phyloP scores from a whole-genome alignment of 2,329 filamentous ascomycete genomes.

The Phaeosphaeriaceae sp. region DNA sequence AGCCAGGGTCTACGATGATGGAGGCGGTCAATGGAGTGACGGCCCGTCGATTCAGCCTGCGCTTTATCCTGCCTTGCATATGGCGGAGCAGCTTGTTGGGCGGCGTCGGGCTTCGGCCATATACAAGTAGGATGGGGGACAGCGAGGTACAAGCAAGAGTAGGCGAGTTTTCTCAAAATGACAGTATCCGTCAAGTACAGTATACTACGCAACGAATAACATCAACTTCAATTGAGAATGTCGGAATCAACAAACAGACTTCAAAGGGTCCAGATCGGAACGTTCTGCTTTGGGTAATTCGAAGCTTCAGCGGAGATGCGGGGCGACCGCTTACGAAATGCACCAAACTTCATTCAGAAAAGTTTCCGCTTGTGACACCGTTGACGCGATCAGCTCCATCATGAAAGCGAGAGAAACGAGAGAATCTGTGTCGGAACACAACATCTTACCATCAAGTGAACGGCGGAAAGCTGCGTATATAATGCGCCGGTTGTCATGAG shows the following conservation, averaged over 20 bases:
- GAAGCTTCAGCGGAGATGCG: slow-evolving; percentile 12
- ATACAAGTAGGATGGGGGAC: slow-evolving; percentile 19
- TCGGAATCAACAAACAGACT: slow-evolving; percentile 17
- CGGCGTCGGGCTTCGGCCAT: slow-evolving; percentile 8
- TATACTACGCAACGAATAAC: background rate
- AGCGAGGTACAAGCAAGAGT: background rate
- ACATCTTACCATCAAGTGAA: slow-evolving; percentile 6
- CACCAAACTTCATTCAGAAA: slow-evolving; percentile 25
- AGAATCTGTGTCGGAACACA: slow-evolving; percentile 28
- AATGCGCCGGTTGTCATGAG: slow-evolving; percentile 23
- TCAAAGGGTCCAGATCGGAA: slow-evolving; percentile 25
- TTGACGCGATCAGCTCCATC: slow-evolving; percentile 17
- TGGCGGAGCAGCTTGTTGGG: slow-evolving; percentile 15
- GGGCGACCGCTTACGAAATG: slow-evolving; percentile 9
- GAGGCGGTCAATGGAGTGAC: slow-evolving; percentile 47
- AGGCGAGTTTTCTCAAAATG: slow-evolving; percentile 15
- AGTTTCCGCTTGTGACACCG: slow-evolving; percentile 19
- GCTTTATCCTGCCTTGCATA: slow-evolving; percentile 29
- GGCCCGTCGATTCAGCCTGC: slow-evolving; percentile 48
- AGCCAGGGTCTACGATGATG: slow-evolving; percentile 24
- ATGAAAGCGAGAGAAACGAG: slow-evolving; percentile 12
- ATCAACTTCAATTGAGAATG: slow-evolving; percentile 16
- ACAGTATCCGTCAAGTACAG: background rate
- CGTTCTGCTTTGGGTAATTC: slow-evolving; percentile 17
- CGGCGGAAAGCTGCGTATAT: slow-evolving; percentile 21